These are phyloP conservation scores for Mucor velutinosus DNA, from an alignment of 371 early-diverging fungal species.

Conservation along the genomic window DNA sequence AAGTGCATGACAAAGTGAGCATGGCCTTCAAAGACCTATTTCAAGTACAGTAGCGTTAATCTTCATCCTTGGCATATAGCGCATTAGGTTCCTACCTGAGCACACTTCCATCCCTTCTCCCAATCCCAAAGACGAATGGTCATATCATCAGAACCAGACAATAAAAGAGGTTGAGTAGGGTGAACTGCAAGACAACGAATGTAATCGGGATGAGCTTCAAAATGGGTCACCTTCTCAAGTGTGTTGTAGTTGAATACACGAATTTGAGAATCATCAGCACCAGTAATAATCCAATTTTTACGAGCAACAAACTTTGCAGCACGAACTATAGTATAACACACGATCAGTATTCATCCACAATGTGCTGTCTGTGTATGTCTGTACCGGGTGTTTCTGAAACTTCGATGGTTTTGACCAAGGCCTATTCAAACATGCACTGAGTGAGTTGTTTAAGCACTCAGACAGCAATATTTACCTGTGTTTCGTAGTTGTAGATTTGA, in stretches of 20 bases:
- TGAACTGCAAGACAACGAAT: conserved; percentile 97
- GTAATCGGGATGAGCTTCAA: conserved; percentile 99
- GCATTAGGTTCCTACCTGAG: conserved; percentile 60
- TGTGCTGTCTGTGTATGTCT: not conserved
- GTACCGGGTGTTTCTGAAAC: conserved; percentile 86
- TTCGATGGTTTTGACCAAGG: conserved; percentile 95
- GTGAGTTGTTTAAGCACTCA: not conserved
- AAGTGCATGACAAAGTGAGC: conserved; percentile 97
- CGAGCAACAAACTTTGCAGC: conserved; percentile 95
- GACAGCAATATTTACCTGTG: conserved; percentile 66
- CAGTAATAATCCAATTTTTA: conserved; percentile 97
- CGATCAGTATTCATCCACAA: not conserved
- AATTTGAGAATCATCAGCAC: conserved; percentile 97
- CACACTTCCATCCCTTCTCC: conserved; percentile 97
- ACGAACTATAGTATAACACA: conserved; percentile 62
- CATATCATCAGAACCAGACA: conserved; percentile 98
- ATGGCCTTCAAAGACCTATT: conserved; percentile 93
- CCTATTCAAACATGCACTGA: conserved; percentile 42
- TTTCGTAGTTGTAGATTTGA: conserved; percentile 98
- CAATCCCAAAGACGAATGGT: conserved; percentile 99
- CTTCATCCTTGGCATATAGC: not conserved
- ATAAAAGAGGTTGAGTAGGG: conserved; percentile 90
- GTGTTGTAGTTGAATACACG: conserved; percentile 99
- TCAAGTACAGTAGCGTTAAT: not conserved
- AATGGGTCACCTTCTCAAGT: conserved; percentile 92